Evolutionary conservation across 352 stramenopile genomes (phyloP).

Genomic region (Globisporangium canariense): DNA sequence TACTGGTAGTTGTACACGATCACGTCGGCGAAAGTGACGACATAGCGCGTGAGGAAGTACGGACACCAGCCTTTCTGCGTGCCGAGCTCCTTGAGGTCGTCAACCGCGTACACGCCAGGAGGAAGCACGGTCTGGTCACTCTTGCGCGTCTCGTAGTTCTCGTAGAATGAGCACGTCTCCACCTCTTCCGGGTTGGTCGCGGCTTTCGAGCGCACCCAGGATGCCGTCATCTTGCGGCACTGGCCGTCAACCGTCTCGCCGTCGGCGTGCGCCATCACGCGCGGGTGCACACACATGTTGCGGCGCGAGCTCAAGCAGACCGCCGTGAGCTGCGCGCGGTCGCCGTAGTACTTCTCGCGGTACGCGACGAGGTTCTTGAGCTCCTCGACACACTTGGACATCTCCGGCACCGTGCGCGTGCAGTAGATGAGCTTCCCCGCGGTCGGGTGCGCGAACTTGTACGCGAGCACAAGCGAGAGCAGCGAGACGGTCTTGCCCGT

Average conservation of each 20-base stretch:
- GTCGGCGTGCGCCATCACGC: conserved; percentile 94
- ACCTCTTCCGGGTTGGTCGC: conserved; percentile 29
- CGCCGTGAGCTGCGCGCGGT: conserved; percentile 65
- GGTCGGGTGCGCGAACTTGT: conserved; percentile 93
- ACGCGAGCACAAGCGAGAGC: conserved; percentile 94
- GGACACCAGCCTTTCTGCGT: conserved; percentile 93
- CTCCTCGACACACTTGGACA: conserved; percentile 98
- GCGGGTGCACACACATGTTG: conserved; percentile 98
- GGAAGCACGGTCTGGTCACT: conserved; percentile 92
- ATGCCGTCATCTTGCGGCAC: conserved; percentile 97
- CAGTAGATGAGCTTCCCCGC: conserved; percentile 99
- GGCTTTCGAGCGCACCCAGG: conserved; percentile 92
- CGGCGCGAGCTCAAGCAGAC: conserved; percentile 91
- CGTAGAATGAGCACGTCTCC: conserved; percentile 88
- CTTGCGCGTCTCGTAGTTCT: conserved; percentile 84
- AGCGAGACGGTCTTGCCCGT: conserved; percentile 98
- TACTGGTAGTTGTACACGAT: conserved; percentile 99
- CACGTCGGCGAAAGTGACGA: conserved; percentile 97
- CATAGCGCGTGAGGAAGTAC: conserved; percentile 98
- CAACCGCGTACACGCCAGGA: conserved; percentile 94
- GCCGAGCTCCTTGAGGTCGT: conserved; percentile 95
- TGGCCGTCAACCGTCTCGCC: conserved; percentile 96
- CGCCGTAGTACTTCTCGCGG: conserved; percentile 59
- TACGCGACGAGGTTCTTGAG: conserved; percentile 94
- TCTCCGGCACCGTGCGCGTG: conserved; percentile 99